A percentile compares a stretch with the other conserved stretches of the same genome.
Conservation (phyloP, 306 rosid species). For the Quercus cerris region DNA sequence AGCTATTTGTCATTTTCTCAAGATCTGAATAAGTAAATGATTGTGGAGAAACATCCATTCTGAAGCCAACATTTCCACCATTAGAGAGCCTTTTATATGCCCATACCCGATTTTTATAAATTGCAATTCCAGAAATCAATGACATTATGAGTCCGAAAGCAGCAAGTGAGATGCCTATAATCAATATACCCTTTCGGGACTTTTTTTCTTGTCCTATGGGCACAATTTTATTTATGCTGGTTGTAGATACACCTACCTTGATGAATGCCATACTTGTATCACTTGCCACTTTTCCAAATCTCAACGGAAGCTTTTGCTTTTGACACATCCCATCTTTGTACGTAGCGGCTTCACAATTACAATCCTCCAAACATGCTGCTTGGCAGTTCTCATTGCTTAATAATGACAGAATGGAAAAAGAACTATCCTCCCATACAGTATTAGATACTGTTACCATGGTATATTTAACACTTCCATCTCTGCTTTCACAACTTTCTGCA, state of each 20-base stretch:
- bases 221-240: not conserved
- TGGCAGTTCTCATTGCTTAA: no score
- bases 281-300: not conserved
- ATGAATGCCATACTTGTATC: constrained; percentile 4
- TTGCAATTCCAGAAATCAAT: not conserved
- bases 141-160: constrained; percentile 10
- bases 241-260: constrained; percentile 9
- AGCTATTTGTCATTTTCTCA: no score
- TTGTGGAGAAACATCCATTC: not conserved
- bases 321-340: no score
- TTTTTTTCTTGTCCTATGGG: not conserved
- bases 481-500: no score
- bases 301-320: no score
- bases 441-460: no score
- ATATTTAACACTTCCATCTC: no score
- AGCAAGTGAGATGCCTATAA: not conserved
- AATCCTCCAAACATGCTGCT: no score
- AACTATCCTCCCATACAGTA: no score
- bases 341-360: no score
- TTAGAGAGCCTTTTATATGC: not conserved
- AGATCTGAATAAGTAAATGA: not conserved
- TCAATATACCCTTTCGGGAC: not conserved
- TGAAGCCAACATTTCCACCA: not conserved
- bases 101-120: not conserved
- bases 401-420: no score